A percentile compares a stretch with the other conserved stretches of the same genome.
Evolutionary conservation across 176 grass and related monocot genomes (phyloP).

Genomic region (Raddia guianensis): DNA sequence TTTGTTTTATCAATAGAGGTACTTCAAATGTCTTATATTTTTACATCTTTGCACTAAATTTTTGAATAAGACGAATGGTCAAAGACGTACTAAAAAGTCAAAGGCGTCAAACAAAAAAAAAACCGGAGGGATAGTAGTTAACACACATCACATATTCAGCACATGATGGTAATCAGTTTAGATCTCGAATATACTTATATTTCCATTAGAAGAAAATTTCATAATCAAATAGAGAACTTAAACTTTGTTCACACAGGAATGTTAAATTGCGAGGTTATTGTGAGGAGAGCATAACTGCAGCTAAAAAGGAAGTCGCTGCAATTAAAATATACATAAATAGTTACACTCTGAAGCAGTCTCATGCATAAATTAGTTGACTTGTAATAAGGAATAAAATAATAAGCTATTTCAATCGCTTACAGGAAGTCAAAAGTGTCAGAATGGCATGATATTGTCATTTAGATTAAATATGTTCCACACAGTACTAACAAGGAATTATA

Average conservation of each 20-base stretch:
- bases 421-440: background rate
- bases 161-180: slow-evolving; percentile 22
- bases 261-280: slow-evolving; percentile 22
- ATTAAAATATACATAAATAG: background rate
- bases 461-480: slow-evolving; percentile 2
- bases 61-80: too few relatives aligned
- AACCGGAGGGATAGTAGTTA: too few relatives aligned
- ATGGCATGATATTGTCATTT: background rate
- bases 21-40: too few relatives aligned
- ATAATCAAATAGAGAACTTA: slow-evolving; percentile 29
- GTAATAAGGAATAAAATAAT: background rate
- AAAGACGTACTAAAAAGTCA: too few relatives aligned
- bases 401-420: background rate
- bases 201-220: slow-evolving; percentile 30
- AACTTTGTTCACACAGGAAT: background rate
- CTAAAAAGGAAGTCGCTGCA: slow-evolving; percentile 15
- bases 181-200: background rate
- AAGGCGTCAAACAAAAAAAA: too few relatives aligned
- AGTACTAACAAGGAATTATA: background rate
- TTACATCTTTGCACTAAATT: too few relatives aligned
- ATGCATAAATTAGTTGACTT: background rate
- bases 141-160: slow-evolving; percentile 31
- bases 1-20: too few relatives aligned
- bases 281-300: slow-evolving; percentile 17
- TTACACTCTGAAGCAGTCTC: background rate